phyloP scores from a whole-genome alignment of 2,329 filamentous ascomycete genomes.

The Graphilbum fragrans region DNA sequence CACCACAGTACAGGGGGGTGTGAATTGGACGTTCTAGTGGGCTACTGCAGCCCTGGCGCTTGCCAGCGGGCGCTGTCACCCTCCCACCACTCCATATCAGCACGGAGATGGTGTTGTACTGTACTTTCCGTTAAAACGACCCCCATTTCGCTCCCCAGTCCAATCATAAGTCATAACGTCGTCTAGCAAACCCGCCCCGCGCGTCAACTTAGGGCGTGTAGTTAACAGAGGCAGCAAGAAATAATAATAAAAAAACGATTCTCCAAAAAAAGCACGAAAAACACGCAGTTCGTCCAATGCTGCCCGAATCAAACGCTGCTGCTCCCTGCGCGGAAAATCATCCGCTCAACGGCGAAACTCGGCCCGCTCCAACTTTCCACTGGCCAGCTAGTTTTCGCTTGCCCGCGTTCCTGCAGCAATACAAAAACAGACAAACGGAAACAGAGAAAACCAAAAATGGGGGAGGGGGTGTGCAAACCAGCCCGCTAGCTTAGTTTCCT shows the following conservation, averaged over 20 bases:
- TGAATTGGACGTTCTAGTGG: conserved; percentile 4
- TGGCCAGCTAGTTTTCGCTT: background rate
- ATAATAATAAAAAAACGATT: conserved; percentile 1
- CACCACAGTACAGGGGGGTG: conserved; percentile 6
- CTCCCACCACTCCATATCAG: conserved; percentile 2
- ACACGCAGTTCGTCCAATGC: too few relatives aligned
- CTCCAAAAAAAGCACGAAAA: background rate
- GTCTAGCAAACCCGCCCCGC: conserved; percentile 28
- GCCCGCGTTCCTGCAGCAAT: too few relatives aligned
- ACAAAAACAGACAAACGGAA: background rate
- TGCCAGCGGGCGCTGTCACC: conserved; percentile 11
- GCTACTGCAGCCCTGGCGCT: conserved; percentile 18
- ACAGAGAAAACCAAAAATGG: background rate
- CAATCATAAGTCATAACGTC: conserved; percentile 44
- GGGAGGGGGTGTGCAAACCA: background rate
- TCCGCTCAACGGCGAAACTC: too few relatives aligned
- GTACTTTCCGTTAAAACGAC: conserved; percentile 26
- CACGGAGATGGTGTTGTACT: conserved; percentile 17
- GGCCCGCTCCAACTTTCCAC: background rate
- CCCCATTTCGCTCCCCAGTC: conserved; percentile 19
- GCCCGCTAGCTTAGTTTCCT: background rate
- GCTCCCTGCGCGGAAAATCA: too few relatives aligned
- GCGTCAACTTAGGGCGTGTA: conserved; percentile 2
- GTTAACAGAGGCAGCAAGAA: background rate
- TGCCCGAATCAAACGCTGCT: too few relatives aligned